Evolutionary conservation across 495 filamentous ascomycete genomes (phyloP).

Genomic region (Penicillium lagena): DNA sequence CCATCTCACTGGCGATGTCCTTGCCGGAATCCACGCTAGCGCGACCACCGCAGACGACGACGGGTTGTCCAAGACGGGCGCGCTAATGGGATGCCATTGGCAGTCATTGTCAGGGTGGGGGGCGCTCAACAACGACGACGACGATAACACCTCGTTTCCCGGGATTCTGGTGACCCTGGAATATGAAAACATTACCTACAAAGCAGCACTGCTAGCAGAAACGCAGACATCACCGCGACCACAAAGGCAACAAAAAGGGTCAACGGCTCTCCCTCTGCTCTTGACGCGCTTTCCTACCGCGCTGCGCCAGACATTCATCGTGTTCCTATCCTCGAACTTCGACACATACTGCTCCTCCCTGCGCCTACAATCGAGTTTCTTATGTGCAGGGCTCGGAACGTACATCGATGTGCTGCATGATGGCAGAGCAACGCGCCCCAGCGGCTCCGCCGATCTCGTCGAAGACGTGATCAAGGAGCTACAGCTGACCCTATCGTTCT

Average conservation of each 20-base stretch:
- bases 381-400: slow-evolving; percentile 25
- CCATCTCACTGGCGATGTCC: slow-evolving; percentile 44
- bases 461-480: slow-evolving; percentile 32
- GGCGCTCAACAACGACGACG: neutral
- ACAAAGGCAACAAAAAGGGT: slow-evolving; percentile 11
- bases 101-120: slow-evolving; percentile 20
- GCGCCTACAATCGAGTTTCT: slow-evolving; percentile 31
- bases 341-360: slow-evolving; percentile 42
- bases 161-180: slow-evolving; percentile 41
- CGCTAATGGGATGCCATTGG: slow-evolving; percentile 43
- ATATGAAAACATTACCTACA: slow-evolving; percentile 47
- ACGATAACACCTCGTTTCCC: slow-evolving; percentile 4
- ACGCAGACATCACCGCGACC: neutral
- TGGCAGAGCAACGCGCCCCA: neutral
- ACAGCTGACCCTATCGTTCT: slow-evolving; percentile 36
- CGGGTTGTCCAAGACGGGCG: slow-evolving; percentile 37
- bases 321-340: slow-evolving; percentile 45
- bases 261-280: slow-evolving; percentile 46
- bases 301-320: slow-evolving; percentile 42
- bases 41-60: slow-evolving; percentile 26
- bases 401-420: slow-evolving; percentile 19
- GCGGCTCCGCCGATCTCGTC: slow-evolving; percentile 2
- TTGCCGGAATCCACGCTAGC: slow-evolving; percentile 35
- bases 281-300: slow-evolving; percentile 44
- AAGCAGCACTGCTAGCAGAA: slow-evolving; percentile 34